Evolutionary conservation across 2,329 filamentous ascomycete genomes (phyloP), one percentile per base, ranked within the genome.

Genomic region (Aureobasidium lini): DNA sequence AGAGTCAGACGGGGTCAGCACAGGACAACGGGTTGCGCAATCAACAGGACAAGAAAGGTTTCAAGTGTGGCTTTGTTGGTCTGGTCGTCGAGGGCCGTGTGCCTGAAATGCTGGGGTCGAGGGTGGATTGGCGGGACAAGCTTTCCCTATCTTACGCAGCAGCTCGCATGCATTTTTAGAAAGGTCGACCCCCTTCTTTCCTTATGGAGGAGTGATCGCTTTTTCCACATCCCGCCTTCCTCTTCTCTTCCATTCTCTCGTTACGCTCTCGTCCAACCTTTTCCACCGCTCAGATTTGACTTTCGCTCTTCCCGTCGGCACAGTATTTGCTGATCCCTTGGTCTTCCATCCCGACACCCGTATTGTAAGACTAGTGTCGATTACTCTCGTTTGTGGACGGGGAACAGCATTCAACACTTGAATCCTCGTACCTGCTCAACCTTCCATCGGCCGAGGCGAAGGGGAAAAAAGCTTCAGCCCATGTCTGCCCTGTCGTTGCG

Each of bases 121-220:
- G 7, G 8, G 15, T 40, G 48, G 40, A 52, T 52, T 40, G 48
- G 36, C 48, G 52, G 40, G 36, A 28, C 53, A 57, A 57, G 53
- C 53, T 57, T 46, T 57, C 34, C 28, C 54, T 48, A 48, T 57
- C 54, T 57, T 57, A 34, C 52, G 52, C 40, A 57, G 50, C 50
- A 42, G 37, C 36, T 15, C 18, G 34, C 49, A 28, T 53, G 49
- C 52, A 57, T 57, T 57, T 57, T 46, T 57, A 37, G 31, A 37
- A 57, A 32, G 44, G 28, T 32, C 15, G 37, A 44, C 50, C 53
- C 34, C 40, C 52, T 56, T 32, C n/a, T 57, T 42, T 16, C 18
- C 43, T 18, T 23, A 49, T 49, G 32, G 3, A 49, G 4, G 11
- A 29, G 40, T 28, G 40, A 29, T 37, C 40, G 39, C 52, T 10